These are phyloP conservation scores for Cornus controversa DNA, from an alignment of 148 eudicot species.

Conservation along the genomic window DNA sequence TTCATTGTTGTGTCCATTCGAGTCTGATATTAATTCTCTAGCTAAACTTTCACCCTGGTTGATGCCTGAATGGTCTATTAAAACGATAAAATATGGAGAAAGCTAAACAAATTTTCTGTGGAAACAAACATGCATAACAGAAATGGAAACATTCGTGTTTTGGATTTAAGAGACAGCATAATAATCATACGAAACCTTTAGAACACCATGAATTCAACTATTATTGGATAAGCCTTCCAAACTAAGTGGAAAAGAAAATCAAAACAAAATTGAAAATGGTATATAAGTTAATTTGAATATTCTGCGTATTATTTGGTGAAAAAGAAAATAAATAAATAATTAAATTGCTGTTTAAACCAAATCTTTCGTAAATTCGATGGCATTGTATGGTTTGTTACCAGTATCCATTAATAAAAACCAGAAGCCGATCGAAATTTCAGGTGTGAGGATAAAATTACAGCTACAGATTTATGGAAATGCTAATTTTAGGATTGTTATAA, in stretches of 20 bases:
- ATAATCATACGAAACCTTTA: too few species aligned
- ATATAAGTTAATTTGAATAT: too few species aligned
- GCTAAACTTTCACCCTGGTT: conserved; percentile 6
- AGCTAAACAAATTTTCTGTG: too few species aligned
- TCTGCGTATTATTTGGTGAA: not conserved
- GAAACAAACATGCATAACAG: too few species aligned
- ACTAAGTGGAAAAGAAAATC: conserved; percentile 7
- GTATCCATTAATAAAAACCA: conserved; percentile 20
- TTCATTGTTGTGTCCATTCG: conserved; percentile 43
- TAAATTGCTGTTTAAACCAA: not conserved
- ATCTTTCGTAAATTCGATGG: not conserved
- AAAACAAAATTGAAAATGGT: not conserved
- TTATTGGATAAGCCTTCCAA: too few species aligned
- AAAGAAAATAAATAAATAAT: conserved; percentile 21
- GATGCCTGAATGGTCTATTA: too few species aligned
- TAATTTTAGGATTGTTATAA: conserved; percentile 19
- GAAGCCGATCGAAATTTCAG: conserved; percentile 26
- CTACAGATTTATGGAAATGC: not conserved
- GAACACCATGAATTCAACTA: too few species aligned
- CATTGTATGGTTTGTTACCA: conserved; percentile 18
- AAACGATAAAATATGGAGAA: too few species aligned
- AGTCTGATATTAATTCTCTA: too few species aligned
- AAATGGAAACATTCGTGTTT: too few species aligned
- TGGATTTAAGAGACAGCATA: too few species aligned
- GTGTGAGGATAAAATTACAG: conserved; percentile 6